Evolutionary conservation across 139 green algal genomes (phyloP).

Genomic region (Coccomyxa sp.): DNA sequence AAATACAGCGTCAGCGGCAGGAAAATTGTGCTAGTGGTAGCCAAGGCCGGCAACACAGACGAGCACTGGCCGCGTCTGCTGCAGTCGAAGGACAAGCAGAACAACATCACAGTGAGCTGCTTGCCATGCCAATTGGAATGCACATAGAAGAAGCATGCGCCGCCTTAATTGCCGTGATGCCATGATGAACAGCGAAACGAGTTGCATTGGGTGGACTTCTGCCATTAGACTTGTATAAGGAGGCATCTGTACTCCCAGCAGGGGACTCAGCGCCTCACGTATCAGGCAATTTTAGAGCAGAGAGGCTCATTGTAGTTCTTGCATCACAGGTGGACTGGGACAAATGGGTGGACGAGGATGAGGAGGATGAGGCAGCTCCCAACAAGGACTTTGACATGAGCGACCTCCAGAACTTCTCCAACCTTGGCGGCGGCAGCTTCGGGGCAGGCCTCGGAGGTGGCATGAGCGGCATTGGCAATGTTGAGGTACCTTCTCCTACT

Average conservation of each 20-base stretch:
- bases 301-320: neutral
- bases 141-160: neutral
- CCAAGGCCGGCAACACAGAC: constrained; percentile 48
- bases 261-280: neutral
- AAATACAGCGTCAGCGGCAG: constrained; percentile 57
- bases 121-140: neutral
- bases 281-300: neutral
- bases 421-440: constrained; percentile 17
- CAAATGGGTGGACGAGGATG: constrained; percentile 68
- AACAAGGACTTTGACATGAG: constrained; percentile 38
- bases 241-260: neutral
- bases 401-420: constrained; percentile 25
- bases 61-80: constrained; percentile 65
- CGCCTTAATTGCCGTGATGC: neutral
- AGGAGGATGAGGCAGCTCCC: constrained; percentile 47
- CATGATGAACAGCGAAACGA: neutral
- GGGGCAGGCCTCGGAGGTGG: constrained; percentile 25
- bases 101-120: constrained; percentile 55
- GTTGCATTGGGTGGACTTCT: constrained; percentile 1
- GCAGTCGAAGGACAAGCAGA: constrained; percentile 37
- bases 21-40: constrained; percentile 58
- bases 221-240: constrained; percentile 10
- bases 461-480: constrained; percentile 27
- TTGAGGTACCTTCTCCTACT: constrained; percentile 10
- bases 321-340: constrained; percentile 28